phyloP scores from a whole-genome alignment of 2,329 filamentous ascomycete genomes.

The Aspergillus felis region DNA sequence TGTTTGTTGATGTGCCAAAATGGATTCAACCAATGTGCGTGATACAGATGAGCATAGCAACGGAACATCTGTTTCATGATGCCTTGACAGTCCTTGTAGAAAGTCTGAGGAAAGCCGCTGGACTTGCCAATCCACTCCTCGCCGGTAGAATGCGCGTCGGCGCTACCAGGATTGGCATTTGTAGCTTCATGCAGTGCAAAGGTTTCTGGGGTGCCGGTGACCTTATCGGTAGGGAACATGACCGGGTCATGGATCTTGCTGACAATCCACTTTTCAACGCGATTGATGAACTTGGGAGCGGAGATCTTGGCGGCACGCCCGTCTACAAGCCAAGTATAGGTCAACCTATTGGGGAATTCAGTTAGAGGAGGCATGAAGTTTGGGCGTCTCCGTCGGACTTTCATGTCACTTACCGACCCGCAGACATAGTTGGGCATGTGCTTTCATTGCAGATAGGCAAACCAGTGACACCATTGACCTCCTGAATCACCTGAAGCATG shows the following conservation, averaged over 20 bases:
- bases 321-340: constrained; percentile 93
- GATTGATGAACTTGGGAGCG: constrained; percentile 87
- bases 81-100: constrained; percentile 83
- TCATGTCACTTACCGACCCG: constrained; percentile 68
- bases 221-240: constrained; percentile 85
- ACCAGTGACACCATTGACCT: constrained; percentile 72
- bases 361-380: constrained; percentile 12
- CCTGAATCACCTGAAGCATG: constrained; percentile 83
- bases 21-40: constrained; percentile 83
- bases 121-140: constrained; percentile 85
- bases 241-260: constrained; percentile 87
- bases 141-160: constrained; percentile 57
- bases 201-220: constrained; percentile 55
- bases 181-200: constrained; percentile 53
- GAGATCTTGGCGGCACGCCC: constrained; percentile 87
- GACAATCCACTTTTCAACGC: constrained; percentile 96
- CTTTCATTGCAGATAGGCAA: constrained; percentile 76
- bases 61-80: constrained; percentile 99
- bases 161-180: constrained; percentile 45
- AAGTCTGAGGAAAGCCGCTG: constrained; percentile 87
- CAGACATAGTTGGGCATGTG: constrained; percentile 88
- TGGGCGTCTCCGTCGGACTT: not conserved
- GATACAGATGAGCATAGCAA: constrained; percentile 96
- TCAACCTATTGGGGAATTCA: constrained; percentile 58
- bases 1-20: constrained; percentile 73